A percentile compares a stretch with the other conserved stretches of the same genome.
These are phyloP conservation scores for Sicyos baderoa DNA, from an alignment of 306 rosid species.

Conservation along the genomic window DNA sequence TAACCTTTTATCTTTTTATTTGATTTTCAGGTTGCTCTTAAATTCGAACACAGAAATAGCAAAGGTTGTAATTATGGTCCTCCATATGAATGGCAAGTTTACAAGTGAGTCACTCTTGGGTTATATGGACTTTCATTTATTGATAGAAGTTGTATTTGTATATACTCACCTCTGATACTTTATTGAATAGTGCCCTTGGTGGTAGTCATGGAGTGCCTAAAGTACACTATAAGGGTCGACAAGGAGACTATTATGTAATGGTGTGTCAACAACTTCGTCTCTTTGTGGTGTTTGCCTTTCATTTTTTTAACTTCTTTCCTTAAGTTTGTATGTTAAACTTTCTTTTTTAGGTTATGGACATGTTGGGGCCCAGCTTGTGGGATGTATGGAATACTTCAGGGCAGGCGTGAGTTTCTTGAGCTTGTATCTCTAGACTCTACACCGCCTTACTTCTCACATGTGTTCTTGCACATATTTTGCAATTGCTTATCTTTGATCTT, in stretches of 20 bases:
- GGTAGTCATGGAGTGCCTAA: slow-evolving; percentile 96
- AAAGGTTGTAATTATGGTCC: slow-evolving; percentile 93
- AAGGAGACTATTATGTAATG: slow-evolving; percentile 86
- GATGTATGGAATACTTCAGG: slow-evolving; percentile 95
- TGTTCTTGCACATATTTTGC: neutral
- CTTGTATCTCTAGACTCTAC: slow-evolving; percentile 4
- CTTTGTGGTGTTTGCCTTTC: slow-evolving; percentile 5
- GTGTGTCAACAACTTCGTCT: slow-evolving; percentile 34
- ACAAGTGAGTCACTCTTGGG: slow-evolving; percentile 52
- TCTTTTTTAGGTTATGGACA: slow-evolving; percentile 83
- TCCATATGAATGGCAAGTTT: slow-evolving; percentile 98
- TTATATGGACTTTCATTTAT: neutral
- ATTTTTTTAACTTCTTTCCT: slow-evolving; percentile 1
- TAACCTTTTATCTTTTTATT: neutral
- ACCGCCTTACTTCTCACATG: neutral
- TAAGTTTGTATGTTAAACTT: slow-evolving; percentile 14
- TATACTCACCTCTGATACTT: slow-evolving; percentile 5
- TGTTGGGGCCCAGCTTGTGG: slow-evolving; percentile 98
- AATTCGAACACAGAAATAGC: slow-evolving; percentile 93
- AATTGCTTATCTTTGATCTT: neutral
- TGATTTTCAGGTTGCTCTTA: slow-evolving; percentile 75
- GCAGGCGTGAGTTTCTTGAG: slow-evolving; percentile 64
- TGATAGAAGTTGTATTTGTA: neutral
- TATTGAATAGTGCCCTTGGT: slow-evolving; percentile 65
- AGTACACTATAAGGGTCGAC: slow-evolving; percentile 84